These are phyloP conservation scores for Diaporthe caulivora DNA, from an alignment of 2,329 filamentous ascomycete genomes.

Conservation along the genomic window DNA sequence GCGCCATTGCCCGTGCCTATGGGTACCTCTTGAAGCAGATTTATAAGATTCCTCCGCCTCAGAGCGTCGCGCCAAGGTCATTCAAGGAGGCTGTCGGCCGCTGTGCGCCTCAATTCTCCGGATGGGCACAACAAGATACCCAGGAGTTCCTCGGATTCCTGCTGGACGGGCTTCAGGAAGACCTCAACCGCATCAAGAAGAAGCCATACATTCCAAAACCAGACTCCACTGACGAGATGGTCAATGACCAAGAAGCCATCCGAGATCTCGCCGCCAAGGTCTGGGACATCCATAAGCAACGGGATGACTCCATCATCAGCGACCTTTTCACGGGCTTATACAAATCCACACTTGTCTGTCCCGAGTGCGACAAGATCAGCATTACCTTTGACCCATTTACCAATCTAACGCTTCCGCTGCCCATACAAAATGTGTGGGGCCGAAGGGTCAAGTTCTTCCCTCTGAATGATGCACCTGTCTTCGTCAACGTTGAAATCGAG, in stretches of 20 bases:
- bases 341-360: conserved; percentile 96
- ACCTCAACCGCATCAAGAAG: conserved; percentile 91
- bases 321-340: conserved; percentile 98
- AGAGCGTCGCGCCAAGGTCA: conserved; percentile 80
- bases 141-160: conserved; percentile 97
- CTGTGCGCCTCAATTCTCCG: conserved; percentile 87
- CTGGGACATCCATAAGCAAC: conserved; percentile 90
- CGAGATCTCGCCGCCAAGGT: conserved; percentile 87
- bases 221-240: conserved; percentile 96
- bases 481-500: conserved; percentile 83
- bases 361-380: conserved; percentile 92
- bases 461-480: conserved; percentile 76
- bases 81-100: conserved; percentile 88
- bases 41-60: conserved; percentile 75
- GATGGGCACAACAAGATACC: conserved; percentile 96
- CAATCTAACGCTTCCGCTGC: conserved; percentile 90
- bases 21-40: conserved; percentile 81
- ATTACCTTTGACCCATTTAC: conserved; percentile 99
- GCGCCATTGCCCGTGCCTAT: conserved; percentile 89
- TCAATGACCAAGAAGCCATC: conserved; percentile 84
- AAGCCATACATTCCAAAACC: conserved; percentile 99
- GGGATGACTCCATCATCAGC: conserved; percentile 94
- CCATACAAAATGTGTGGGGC: conserved; percentile 85
- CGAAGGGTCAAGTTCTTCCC: conserved; percentile 83
- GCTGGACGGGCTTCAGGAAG: conserved; percentile 93